A percentile compares a stretch with the other conserved stretches of the same genome.
Evolutionary conservation across 805 yeast species (phyloP).

Genomic region (Pichia pseudocactophila): DNA sequence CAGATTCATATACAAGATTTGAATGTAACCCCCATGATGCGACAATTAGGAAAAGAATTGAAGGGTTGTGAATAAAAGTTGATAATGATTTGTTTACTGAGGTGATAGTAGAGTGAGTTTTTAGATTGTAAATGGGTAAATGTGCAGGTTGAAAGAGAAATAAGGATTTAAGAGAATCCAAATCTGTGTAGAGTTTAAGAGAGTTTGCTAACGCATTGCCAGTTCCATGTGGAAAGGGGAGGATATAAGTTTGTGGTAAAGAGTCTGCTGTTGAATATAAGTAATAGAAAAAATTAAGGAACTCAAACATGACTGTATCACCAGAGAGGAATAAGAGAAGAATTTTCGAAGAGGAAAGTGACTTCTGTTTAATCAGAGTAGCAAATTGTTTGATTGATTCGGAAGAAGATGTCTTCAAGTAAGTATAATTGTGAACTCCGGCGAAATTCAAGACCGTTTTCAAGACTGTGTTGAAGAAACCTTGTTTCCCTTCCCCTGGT

Average conservation of each 20-base stretch:
- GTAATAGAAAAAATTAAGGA: conserved; percentile 39
- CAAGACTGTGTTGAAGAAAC: no score
- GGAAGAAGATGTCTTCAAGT: no score
- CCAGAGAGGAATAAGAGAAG: conserved; percentile 68
- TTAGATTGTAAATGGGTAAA: conserved; percentile 37
- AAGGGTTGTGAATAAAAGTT: conserved; percentile 8
- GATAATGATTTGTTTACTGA: neutral
- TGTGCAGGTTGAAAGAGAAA: conserved; percentile 19
- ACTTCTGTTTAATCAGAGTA: neutral
- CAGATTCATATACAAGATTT: conserved; percentile 72
- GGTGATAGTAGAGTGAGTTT: neutral
- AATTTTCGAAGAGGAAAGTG: conserved; percentile 9
- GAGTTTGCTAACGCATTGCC: conserved; percentile 78
- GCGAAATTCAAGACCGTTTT: no score
- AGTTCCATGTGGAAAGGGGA: conserved; percentile 67
- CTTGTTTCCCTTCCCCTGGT: no score
- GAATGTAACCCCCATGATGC: conserved; percentile 85
- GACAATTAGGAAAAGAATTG: conserved; percentile 44
- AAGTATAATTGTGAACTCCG: no score
- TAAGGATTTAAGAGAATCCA: conserved; percentile 29
- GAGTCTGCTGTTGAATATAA: neutral
- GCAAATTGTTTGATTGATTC: neutral
- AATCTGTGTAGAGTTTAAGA: conserved; percentile 32
- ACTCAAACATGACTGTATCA: conserved; percentile 76
- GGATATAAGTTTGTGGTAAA: conserved; percentile 16